Percentiles rank a stretch among this genome's conserved stretches.
Conservation (phyloP, 108 stramenopile species). For the Cyclotella atomus region DNA sequence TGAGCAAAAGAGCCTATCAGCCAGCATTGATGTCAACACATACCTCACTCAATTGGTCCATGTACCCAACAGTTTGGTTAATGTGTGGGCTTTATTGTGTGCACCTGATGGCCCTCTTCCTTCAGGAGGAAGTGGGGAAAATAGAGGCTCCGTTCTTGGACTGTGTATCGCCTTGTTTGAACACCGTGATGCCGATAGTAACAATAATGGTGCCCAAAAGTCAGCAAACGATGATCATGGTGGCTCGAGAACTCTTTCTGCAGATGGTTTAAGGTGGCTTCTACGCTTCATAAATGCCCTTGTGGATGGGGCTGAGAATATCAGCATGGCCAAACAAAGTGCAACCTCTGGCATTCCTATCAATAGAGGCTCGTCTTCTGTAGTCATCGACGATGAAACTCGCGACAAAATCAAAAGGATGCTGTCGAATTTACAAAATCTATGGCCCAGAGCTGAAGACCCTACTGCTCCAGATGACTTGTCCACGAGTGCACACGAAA, state of each 20-base stretch:
- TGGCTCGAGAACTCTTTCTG: slow-evolving; percentile 75
- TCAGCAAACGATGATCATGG: slow-evolving; percentile 75
- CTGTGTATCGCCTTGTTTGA: slow-evolving; percentile 88
- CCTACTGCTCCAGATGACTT: slow-evolving; percentile 33
- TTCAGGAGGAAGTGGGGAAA: slow-evolving; percentile 78
- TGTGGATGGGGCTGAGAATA: slow-evolving; percentile 78
- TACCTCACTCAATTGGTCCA: slow-evolving; percentile 74
- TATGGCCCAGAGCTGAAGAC: slow-evolving; percentile 70
- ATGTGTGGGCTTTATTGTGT: slow-evolving; percentile 82
- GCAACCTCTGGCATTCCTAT: slow-evolving; percentile 71
- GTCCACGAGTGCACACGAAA: slow-evolving; percentile 45
- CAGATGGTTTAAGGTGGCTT: slow-evolving; percentile 86
- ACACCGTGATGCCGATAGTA: slow-evolving; percentile 65
- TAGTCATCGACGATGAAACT: slow-evolving; percentile 47
- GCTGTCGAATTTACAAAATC: slow-evolving; percentile 71
- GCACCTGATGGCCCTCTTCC: slow-evolving; percentile 75
- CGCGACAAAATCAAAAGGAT: slow-evolving; percentile 62
- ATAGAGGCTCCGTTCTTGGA: slow-evolving; percentile 83
- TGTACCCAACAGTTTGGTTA: slow-evolving; percentile 72
- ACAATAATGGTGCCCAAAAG: slow-evolving; percentile 41
- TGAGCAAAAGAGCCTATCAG: slow-evolving; percentile 76
- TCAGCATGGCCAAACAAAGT: slow-evolving; percentile 65
- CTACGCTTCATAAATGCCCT: slow-evolving; percentile 84
- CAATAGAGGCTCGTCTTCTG: slow-evolving; percentile 16
- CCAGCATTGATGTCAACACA: slow-evolving; percentile 76